phyloP scores from a whole-genome alignment of 768 basidiomycete species.

The Roridomyces roridus region DNA sequence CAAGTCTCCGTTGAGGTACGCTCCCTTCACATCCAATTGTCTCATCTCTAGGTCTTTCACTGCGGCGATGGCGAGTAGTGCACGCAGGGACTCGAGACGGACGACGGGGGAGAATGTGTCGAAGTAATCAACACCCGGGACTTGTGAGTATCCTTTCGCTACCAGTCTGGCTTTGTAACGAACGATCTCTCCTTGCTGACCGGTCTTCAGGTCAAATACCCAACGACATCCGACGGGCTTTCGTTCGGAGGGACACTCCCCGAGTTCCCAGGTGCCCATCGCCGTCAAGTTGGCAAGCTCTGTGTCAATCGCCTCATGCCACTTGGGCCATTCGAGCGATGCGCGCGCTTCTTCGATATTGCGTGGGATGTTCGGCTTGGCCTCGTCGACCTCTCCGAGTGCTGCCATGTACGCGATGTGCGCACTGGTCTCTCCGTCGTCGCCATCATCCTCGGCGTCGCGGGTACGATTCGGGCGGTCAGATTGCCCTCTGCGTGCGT shows the following conservation, averaged over 20 bases:
- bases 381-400: not conserved
- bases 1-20: not conserved
- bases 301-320: not conserved
- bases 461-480: not conserved
- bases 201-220: slow-evolving; percentile 12
- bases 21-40: not conserved
- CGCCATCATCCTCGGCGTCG: not conserved
- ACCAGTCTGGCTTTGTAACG: slow-evolving; percentile 13
- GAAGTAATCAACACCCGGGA: slow-evolving; percentile 3
- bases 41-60: slow-evolving; percentile 2
- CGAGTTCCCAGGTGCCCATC: slow-evolving; percentile 6
- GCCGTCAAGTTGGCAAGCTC: not conserved
- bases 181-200: slow-evolving; percentile 4
- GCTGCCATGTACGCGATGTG: not conserved
- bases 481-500: not conserved
- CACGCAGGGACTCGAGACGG: no score
- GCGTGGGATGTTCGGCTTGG: not conserved
- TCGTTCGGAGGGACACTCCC: not conserved
- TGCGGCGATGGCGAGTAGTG: not conserved
- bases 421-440: not conserved
- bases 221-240: no score
- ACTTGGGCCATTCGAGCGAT: no score
- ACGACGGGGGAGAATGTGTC: slow-evolving; percentile 4
- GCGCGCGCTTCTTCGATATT: slow-evolving; percentile 3
- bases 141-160: slow-evolving; percentile 13